Conservation (phyloP, 169 alveolate genomes). For the Plasmodium coatneyi region DNA sequence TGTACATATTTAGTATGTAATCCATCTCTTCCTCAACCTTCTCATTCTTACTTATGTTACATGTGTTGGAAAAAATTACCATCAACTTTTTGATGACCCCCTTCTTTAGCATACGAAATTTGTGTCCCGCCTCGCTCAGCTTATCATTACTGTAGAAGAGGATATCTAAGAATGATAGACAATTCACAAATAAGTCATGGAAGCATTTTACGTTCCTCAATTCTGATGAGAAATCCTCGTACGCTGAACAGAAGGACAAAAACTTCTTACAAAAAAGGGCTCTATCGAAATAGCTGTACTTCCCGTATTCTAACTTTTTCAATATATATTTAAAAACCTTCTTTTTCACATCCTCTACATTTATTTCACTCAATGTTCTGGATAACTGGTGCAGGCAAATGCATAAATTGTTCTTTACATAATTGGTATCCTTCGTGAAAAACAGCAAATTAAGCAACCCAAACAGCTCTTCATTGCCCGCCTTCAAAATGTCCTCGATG, state of each 20-base stretch:
- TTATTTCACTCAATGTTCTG: slow-evolving; percentile 6
- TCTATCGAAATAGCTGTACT: slow-evolving; percentile 36
- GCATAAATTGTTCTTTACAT: slow-evolving; percentile 40
- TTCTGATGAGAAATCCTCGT: slow-evolving; percentile 12
- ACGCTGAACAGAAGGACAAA: slow-evolving; percentile 26
- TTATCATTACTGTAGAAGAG: slow-evolving; percentile 68
- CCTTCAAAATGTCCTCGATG: slow-evolving; percentile 6
- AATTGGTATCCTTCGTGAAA: slow-evolving; percentile 29
- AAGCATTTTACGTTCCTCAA: slow-evolving; percentile 4
- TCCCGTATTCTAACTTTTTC: slow-evolving; percentile 31
- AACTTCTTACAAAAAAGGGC: slow-evolving; percentile 45
- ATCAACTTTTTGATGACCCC: slow-evolving; percentile 23
- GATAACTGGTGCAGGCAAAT: slow-evolving; percentile 26
- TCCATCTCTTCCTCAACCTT: background rate
- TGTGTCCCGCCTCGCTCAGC: background rate
- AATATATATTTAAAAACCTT: slow-evolving; percentile 44
- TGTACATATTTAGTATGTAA: background rate
- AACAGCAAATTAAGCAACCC: slow-evolving; percentile 39
- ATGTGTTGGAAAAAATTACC: background rate
- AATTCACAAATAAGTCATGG: slow-evolving; percentile 27
- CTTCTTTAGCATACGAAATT: slow-evolving; percentile 47
- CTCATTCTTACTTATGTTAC: background rate
- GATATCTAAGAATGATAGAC: slow-evolving; percentile 31
- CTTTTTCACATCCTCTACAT: slow-evolving; percentile 14
- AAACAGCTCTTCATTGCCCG: background rate